Conservation (phyloP, 2,329 filamentous ascomycete genomes). For the Aspergillus phoenicis region DNA sequence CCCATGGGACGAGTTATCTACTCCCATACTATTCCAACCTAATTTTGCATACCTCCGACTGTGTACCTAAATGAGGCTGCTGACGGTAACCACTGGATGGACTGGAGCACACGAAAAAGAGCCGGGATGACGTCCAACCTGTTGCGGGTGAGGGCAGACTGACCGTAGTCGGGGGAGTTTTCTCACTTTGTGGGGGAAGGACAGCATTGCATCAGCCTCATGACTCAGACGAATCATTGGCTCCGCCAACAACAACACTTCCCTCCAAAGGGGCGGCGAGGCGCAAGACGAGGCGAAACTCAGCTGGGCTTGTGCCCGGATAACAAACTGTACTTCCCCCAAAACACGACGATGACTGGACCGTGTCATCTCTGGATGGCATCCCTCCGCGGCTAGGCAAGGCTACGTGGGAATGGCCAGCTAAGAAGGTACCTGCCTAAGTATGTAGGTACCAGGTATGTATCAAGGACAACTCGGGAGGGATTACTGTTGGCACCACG, state of each 20-base stretch:
- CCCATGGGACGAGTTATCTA: slow-evolving; percentile 10
- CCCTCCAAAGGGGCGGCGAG: neutral
- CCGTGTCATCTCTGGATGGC: neutral
- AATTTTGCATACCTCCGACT: neutral
- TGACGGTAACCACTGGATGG: slow-evolving; percentile 15
- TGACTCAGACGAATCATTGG: slow-evolving; percentile 17
- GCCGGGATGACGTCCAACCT: slow-evolving; percentile 21
- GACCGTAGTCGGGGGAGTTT: slow-evolving; percentile 6
- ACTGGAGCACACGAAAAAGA: slow-evolving; percentile 27
- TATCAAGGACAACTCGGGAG: neutral
- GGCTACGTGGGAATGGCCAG: no score
- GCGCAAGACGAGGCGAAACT: slow-evolving; percentile 8
- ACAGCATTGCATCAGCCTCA: slow-evolving; percentile 23
- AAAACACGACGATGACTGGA: neutral
- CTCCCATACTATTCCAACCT: no score
- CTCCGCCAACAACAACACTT: neutral
- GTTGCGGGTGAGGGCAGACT: slow-evolving; percentile 11
- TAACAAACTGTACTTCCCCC: neutral
- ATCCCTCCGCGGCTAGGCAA: neutral
- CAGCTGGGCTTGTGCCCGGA: slow-evolving; percentile 5
- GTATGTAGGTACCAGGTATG: neutral
- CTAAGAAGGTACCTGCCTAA: neutral
- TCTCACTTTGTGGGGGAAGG: slow-evolving; percentile 12
- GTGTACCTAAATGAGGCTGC: slow-evolving; percentile 10
- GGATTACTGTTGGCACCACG: neutral